Evolutionary conservation across 257 asterid genomes (phyloP).

Genomic region (Solanum pimpinellifolium): DNA sequence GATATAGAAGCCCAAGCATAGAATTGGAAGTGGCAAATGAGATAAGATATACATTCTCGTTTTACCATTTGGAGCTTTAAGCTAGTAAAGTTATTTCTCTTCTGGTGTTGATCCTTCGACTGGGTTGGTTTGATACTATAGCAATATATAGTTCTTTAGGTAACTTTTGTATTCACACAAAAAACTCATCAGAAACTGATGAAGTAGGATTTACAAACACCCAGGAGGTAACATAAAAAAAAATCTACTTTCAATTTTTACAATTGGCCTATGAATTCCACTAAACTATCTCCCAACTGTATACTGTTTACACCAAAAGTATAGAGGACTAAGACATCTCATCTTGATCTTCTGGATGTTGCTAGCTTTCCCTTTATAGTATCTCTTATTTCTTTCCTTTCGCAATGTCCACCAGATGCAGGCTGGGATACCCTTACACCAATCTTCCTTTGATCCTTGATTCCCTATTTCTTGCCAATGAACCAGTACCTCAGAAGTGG

Average conservation of each 20-base stretch:
- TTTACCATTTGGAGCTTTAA: background rate
- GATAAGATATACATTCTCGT: background rate
- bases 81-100: background rate
- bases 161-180: background rate
- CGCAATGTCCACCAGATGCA: background rate
- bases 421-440: background rate
- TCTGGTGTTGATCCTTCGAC: background rate
- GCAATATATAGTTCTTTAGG: background rate
- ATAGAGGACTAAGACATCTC: background rate
- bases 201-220: background rate
- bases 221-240: background rate
- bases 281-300: background rate
- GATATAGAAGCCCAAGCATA: background rate
- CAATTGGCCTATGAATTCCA: background rate
- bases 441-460: background rate
- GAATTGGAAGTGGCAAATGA: background rate
- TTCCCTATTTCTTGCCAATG: background rate
- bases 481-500: background rate
- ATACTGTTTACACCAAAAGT: background rate
- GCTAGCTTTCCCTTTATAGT: background rate
- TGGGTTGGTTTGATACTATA: background rate
- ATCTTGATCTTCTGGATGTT: background rate
- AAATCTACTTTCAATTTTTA: background rate
- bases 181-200: background rate
- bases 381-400: background rate